Evolutionary conservation across 768 basidiomycete species (phyloP), one percentile per base, ranked within the genome.

Genomic region (Leccinum variicolor): DNA sequence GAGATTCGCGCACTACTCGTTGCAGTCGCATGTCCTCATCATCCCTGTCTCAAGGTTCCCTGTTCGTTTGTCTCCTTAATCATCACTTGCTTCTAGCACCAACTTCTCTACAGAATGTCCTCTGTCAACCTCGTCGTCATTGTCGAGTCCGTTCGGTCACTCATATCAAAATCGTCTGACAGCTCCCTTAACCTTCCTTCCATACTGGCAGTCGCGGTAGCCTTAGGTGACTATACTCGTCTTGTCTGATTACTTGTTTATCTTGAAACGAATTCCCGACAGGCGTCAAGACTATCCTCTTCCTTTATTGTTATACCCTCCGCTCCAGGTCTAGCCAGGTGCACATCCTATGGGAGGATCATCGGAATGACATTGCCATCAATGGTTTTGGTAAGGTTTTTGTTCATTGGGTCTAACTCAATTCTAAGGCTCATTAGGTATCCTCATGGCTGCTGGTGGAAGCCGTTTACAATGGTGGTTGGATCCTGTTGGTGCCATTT

Each of bases 341-440:
- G 3, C 83, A 84, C 48, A 84, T 97, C n/a, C 81, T 97, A 28
- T 98, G 93, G 94, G 92, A 97, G 72, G 96, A 98, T 68, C 95
- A 98, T 62, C 80, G 95, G 63, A 98, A 94, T 66, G 96, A 96
- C 66, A 69, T 94, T n/a, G 90, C 84, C 69, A 85, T 93, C 47
- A 94, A 94, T 66, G 76, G 81, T 25, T 89, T 90, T 59, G 87
- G 88, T 87, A 59, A 33, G 79, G 55, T 3, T 15, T 28, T 48
- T 47, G 23, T 45, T 59, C 28, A 28, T 26, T 34, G n/a, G n/a
- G 19, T 26, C 14, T 0, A 43, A 39, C 13, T 4, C n/a, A 49
- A 29, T 36, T 47, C 28, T 53, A 61, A 21, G 36, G 47, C 49
- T n/a, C 59, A 33, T 45, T 62, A 91, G 89, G 87, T 71, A 81